phyloP scores from a whole-genome alignment of 2,329 filamentous ascomycete species.

The Fusarium nurragi region DNA sequence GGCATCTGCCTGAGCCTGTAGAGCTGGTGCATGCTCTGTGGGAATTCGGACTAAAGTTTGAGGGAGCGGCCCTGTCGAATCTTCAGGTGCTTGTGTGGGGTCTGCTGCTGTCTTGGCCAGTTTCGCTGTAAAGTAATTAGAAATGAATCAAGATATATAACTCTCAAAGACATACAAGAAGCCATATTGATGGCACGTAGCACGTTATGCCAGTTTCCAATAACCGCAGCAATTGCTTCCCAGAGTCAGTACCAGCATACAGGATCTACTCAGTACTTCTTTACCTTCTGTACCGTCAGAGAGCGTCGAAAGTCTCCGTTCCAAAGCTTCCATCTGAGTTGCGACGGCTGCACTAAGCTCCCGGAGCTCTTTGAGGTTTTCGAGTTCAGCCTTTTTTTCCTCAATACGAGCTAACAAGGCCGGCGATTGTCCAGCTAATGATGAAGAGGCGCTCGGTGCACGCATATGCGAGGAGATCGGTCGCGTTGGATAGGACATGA shows the following conservation, averaged over 20 bases:
- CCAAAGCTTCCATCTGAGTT: constrained; percentile 82
- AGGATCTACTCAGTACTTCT: background rate
- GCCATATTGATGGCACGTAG: constrained; percentile 87
- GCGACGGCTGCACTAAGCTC: constrained; percentile 82
- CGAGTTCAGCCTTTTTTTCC: constrained; percentile 86
- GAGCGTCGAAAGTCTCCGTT: constrained; percentile 79
- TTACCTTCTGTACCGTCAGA: constrained; percentile 84
- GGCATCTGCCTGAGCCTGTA: constrained; percentile 69
- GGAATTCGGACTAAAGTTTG: constrained; percentile 87
- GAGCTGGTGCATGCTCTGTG: constrained; percentile 75
- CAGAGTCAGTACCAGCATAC: constrained; percentile 33
- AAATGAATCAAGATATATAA: background rate
- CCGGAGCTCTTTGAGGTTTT: constrained; percentile 79
- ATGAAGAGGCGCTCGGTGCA: constrained; percentile 63
- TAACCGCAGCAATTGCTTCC: constrained; percentile 80
- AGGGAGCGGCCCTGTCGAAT: constrained; percentile 67
- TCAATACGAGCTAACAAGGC: constrained; percentile 79
- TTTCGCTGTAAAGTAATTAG: constrained; percentile 63
- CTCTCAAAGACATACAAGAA: constrained; percentile 68
- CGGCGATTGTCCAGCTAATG: constrained; percentile 70
- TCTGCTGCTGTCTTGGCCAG: constrained; percentile 68
- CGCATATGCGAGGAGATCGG: constrained; percentile 74
- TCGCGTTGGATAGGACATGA: constrained; percentile 67
- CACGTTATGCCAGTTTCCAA: constrained; percentile 90
- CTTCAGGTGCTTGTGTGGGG: constrained; percentile 49